Evolutionary conservation across 192 early-diverging fungal genomes (phyloP).

Genomic region (Entomortierella parvispora): DNA sequence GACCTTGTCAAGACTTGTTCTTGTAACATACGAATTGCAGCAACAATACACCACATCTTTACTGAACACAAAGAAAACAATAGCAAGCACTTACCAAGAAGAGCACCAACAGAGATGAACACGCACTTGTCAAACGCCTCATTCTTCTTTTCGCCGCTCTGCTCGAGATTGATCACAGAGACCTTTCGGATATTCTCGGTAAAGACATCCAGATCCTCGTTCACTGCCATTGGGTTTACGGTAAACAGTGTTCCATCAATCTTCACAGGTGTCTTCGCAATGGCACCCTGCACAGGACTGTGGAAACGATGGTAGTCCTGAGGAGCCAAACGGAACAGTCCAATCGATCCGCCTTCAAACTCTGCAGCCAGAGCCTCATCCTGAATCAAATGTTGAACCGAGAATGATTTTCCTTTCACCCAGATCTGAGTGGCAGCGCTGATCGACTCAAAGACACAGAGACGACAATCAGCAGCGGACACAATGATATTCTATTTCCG

Average conservation of each 20-base stretch:
- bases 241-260: conserved; percentile 76
- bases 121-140: conserved; percentile 64
- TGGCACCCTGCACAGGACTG: conserved; percentile 62
- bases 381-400: conserved; percentile 62
- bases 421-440: conserved; percentile 65
- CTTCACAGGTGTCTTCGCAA: conserved; percentile 46
- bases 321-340: conserved; percentile 78
- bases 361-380: conserved; percentile 56
- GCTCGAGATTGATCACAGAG: conserved; percentile 57
- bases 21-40: too few relatives aligned
- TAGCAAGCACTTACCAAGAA: conserved; percentile 56
- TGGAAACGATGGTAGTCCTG: conserved; percentile 91
- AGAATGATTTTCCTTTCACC: conserved; percentile 83
- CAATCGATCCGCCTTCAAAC: conserved; percentile 68
- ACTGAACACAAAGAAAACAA: background rate
- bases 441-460: conserved; percentile 65
- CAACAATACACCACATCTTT: background rate
- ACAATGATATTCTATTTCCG: conserved; percentile 55
- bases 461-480: conserved; percentile 70
- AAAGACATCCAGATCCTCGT: conserved; percentile 72
- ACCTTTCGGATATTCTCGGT: conserved; percentile 75
- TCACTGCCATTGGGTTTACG: conserved; percentile 79
- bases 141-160: conserved; percentile 6
- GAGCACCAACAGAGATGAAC: conserved; percentile 73
- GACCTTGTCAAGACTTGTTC: too few relatives aligned